These are phyloP conservation scores for Colletotrichum trifolii DNA, from an alignment of 2,329 filamentous ascomycete genomes.

Conservation along the genomic window DNA sequence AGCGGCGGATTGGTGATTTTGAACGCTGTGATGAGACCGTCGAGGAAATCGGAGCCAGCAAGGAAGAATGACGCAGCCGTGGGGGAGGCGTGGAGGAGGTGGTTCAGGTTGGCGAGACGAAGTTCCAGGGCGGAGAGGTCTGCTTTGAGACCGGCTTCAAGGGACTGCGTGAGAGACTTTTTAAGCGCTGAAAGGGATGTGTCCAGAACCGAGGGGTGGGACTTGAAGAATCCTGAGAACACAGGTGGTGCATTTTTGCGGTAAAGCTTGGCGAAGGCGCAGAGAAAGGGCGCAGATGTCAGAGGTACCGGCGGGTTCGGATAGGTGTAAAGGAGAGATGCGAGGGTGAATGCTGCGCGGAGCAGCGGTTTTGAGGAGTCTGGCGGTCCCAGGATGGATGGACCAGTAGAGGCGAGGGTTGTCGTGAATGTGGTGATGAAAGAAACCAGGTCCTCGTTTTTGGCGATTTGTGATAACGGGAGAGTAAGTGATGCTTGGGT, in stretches of 20 bases:
- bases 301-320: constrained; percentile 58
- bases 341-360: constrained; percentile 73
- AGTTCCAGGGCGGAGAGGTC: constrained; percentile 66
- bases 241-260: constrained; percentile 69
- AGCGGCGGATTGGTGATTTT: constrained; percentile 71
- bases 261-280: constrained; percentile 75
- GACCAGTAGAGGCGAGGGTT: constrained; percentile 58
- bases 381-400: constrained; percentile 46
- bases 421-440: constrained; percentile 78
- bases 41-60: constrained; percentile 88
- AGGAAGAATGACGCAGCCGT: constrained; percentile 73
- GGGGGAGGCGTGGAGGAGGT: constrained; percentile 71
- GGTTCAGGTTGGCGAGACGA: constrained; percentile 68
- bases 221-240: constrained; percentile 62
- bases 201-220: constrained; percentile 62
- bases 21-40: constrained; percentile 76
- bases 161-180: constrained; percentile 67
- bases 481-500: constrained; percentile 72
- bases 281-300: constrained; percentile 74
- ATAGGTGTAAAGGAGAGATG: constrained; percentile 63
- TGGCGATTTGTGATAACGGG: constrained; percentile 63
- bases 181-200: constrained; percentile 69
- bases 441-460: constrained; percentile 66
- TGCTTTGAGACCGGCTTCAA: constrained; percentile 70
- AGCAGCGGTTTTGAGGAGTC: constrained; percentile 59